Evolutionary conservation across 352 stramenopile genomes (phyloP).

Genomic region (Phytophthora aleatoria): DNA sequence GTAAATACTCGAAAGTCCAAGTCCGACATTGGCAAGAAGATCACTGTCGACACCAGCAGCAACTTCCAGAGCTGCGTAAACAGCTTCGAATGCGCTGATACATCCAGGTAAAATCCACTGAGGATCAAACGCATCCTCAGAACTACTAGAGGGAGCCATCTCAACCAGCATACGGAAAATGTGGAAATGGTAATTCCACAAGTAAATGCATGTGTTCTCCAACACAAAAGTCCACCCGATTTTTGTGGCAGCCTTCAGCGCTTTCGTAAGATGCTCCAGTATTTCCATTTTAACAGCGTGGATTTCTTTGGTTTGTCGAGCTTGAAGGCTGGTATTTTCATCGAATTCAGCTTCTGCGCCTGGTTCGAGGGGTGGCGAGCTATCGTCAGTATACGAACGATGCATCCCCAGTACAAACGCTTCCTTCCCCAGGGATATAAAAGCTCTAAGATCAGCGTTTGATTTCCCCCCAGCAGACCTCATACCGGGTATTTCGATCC

Average conservation of each 20-base stretch:
- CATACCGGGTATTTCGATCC: constrained; percentile 2
- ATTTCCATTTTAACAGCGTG: constrained; percentile 55
- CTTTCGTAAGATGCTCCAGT: constrained; percentile 40
- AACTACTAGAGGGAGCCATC: not conserved
- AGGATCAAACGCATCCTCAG: constrained; percentile 25
- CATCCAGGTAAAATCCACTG: constrained; percentile 67
- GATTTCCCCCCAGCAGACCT: constrained; percentile 7
- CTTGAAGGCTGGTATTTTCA: constrained; percentile 8
- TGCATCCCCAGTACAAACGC: constrained; percentile 47
- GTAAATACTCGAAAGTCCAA: constrained; percentile 61
- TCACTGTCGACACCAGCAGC: constrained; percentile 38
- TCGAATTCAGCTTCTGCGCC: constrained; percentile 3
- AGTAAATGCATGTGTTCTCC: constrained; percentile 83
- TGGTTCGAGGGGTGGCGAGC: constrained; percentile 1
- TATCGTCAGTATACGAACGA: constrained; percentile 9
- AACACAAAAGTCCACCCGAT: constrained; percentile 71
- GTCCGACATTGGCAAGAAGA: constrained; percentile 50
- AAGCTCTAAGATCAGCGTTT: constrained; percentile 25
- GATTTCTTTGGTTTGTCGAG: constrained; percentile 22
- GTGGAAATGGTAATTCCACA: constrained; percentile 94
- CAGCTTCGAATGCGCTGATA: constrained; percentile 60
- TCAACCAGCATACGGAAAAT: constrained; percentile 65
- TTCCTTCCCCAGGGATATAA: constrained; percentile 32
- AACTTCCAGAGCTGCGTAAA: constrained; percentile 53
- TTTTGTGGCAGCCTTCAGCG: constrained; percentile 39